These are phyloP conservation scores for Yarrowia yakushimensis DNA, from an alignment of 805 yeast genomes.

Conservation along the genomic window DNA sequence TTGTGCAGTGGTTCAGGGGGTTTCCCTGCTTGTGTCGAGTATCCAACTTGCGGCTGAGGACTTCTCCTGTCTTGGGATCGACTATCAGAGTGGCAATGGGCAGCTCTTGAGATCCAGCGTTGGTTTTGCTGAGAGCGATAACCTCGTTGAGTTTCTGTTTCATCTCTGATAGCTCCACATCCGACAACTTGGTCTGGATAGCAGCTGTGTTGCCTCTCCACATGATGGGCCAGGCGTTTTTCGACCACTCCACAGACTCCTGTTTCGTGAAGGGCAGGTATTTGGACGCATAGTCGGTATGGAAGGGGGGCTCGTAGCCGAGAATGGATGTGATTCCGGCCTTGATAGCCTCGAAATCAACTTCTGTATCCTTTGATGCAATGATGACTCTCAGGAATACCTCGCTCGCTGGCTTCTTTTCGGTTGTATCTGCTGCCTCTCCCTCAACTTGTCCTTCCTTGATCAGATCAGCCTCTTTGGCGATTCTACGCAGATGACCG, in stretches of 20 bases:
- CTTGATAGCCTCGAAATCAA: slow-evolving; percentile 2
- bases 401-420: not conserved
- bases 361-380: slow-evolving; percentile 5
- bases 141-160: slow-evolving; percentile 37
- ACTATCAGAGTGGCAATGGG: slow-evolving; percentile 64
- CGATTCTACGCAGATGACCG: slow-evolving; percentile 39
- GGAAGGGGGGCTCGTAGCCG: slow-evolving; percentile 7
- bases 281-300: slow-evolving; percentile 47
- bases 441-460: not conserved
- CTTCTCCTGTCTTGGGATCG: slow-evolving; percentile 47
- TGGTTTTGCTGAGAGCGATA: slow-evolving; percentile 31
- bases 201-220: slow-evolving; percentile 86
- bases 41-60: slow-evolving; percentile 44
- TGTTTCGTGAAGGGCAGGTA: slow-evolving; percentile 70
- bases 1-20: slow-evolving; percentile 70
- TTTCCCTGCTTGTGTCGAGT: slow-evolving; percentile 41
- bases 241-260: slow-evolving; percentile 62
- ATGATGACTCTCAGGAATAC: slow-evolving; percentile 13
- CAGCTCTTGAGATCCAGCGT: slow-evolving; percentile 28
- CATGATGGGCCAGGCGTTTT: slow-evolving; percentile 70
- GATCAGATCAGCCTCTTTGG: slow-evolving; percentile 29
- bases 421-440: not conserved
- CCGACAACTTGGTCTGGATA: slow-evolving; percentile 45
- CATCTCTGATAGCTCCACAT: slow-evolving; percentile 48
- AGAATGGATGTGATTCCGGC: not conserved